These are phyloP conservation scores for Gymnopilus junonius DNA, from an alignment of 768 basidiomycete species.

Conservation along the genomic window DNA sequence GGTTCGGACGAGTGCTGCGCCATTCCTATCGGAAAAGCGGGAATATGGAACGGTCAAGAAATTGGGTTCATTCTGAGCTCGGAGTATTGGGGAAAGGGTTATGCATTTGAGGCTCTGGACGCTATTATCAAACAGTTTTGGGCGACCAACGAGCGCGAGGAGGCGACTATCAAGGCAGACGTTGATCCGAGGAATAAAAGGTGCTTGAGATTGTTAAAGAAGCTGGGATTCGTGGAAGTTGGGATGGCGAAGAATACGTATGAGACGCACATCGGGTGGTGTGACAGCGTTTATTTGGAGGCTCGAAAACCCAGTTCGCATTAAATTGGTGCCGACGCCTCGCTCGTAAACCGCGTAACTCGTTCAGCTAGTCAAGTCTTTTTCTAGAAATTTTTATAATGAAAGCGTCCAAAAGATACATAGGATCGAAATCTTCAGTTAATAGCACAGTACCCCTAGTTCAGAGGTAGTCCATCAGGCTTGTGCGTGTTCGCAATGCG, in stretches of 20 bases:
- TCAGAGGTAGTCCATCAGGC: too few species aligned
- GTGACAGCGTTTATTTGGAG: conserved; percentile 29
- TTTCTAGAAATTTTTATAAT: too few species aligned
- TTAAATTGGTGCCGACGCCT: neutral
- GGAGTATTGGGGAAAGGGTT: conserved; percentile 28
- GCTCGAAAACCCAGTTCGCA: conserved; percentile 4
- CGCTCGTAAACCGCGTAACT: neutral
- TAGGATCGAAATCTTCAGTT: too few species aligned
- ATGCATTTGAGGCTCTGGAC: conserved; percentile 25
- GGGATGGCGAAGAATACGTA: conserved; percentile 24
- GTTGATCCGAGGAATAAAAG: conserved; percentile 27
- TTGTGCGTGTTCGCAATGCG: too few species aligned
- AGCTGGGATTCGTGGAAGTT: conserved; percentile 24
- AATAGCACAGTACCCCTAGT: too few species aligned
- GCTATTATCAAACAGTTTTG: conserved; percentile 24
- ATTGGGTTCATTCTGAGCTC: conserved; percentile 26
- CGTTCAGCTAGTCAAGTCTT: too few species aligned
- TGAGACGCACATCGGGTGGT: conserved; percentile 29
- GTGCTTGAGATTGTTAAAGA: conserved; percentile 19
- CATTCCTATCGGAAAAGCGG: conserved; percentile 25
- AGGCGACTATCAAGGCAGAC: conserved; percentile 20
- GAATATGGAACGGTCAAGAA: conserved; percentile 25
- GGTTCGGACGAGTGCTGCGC: neutral
- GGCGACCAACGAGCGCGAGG: conserved; percentile 1
- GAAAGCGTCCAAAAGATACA: too few species aligned